Base-by-base conservation (phyloP, 1,284 basidiomycete species). In the Termitomyces sp. region DNA sequence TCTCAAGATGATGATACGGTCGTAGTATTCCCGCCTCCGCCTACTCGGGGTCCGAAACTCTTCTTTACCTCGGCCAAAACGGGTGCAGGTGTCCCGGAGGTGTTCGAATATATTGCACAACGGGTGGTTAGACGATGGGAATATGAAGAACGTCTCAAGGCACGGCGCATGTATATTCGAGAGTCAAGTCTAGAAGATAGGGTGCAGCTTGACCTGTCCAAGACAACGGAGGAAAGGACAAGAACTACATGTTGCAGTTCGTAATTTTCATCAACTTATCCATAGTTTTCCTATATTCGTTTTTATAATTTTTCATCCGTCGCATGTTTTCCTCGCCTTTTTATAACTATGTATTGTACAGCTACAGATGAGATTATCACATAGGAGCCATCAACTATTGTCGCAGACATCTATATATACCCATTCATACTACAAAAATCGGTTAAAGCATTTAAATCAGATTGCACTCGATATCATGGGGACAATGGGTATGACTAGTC, bases 11-110 rank as follows among this genome's bases (percentile, higher is more conserved):
- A 34, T 31, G 45, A 56, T 15, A 9, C 50, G 36, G 49, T 19
- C 53, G 28, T 34, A 48, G 57, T 24, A 55, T 55, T 67, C 9
- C 71, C 71, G 8, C 61, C 68, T 0, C 65, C 66, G 3, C 78
- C 73, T 0, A 78, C 81, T 41, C 72, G 67, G 1, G 79, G 84
- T 1, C 83, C 86, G 0, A 78, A 74, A 61, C 68, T 88, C 5
- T 88, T 90, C 67, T 83, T 86, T 64, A 81, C 86, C 7, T 87
- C 84, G 1, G 88, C 88, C 3, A 87, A 87, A 67, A 88, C 84
- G 10, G 87, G 88, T 0, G 75, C 78, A 46, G 83, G 84, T n/a
- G 84, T 90, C 1, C 54, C 66, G 2, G 81, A 83, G 1, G 81
- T 88, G 15, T 90, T 90, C 64, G 83, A 82, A 63, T 88, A 88